These are phyloP conservation scores for Trichocladium uniseriatum DNA, from an alignment of 495 filamentous ascomycete species.

Conservation along the genomic window DNA sequence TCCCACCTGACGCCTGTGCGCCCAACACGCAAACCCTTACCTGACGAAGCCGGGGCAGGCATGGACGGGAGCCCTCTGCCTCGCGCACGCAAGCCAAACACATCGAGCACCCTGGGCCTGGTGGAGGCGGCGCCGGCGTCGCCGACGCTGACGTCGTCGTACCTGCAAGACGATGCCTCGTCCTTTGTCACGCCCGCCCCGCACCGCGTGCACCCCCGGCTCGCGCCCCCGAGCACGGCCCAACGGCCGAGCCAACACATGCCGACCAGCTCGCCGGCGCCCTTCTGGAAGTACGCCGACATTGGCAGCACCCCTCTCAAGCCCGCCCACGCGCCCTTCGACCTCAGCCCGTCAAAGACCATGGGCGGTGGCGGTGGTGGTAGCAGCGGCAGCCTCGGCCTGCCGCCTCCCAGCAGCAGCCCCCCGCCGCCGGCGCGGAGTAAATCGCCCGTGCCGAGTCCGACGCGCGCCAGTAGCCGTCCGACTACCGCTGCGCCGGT, in stretches of 20 bases:
- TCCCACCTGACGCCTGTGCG: slow-evolving; percentile 52
- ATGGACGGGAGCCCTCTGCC: slow-evolving; percentile 49
- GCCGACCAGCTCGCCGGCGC: slow-evolving; percentile 90
- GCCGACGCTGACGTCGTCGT: slow-evolving; percentile 61
- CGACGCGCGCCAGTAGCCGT: slow-evolving; percentile 18
- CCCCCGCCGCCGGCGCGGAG: slow-evolving; percentile 45
- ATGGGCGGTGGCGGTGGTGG: slow-evolving; percentile 20
- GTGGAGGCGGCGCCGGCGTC: slow-evolving; percentile 53
- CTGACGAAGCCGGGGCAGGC: slow-evolving; percentile 30
- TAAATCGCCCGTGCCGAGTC: slow-evolving; percentile 28
- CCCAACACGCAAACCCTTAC: slow-evolving; percentile 43
- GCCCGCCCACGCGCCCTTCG: slow-evolving; percentile 47
- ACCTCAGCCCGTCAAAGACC: slow-evolving; percentile 43
- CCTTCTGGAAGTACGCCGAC: slow-evolving; percentile 86
- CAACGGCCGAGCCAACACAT: slow-evolving; percentile 90
- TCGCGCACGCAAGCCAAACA: slow-evolving; percentile 35
- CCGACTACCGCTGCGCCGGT: not conserved
- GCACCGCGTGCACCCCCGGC: slow-evolving; percentile 66
- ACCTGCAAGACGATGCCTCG: slow-evolving; percentile 41
- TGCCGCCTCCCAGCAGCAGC: slow-evolving; percentile 55
- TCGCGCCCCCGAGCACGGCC: slow-evolving; percentile 81
- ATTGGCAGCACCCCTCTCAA: slow-evolving; percentile 70
- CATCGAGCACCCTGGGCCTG: slow-evolving; percentile 43
- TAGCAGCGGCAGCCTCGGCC: not conserved
- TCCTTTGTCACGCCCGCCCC: slow-evolving; percentile 78